Percentiles rank a stretch among this genome's conserved stretches.
phyloP scores from a whole-genome alignment of 495 filamentous ascomycete genomes.

The Arthonia radiata region DNA sequence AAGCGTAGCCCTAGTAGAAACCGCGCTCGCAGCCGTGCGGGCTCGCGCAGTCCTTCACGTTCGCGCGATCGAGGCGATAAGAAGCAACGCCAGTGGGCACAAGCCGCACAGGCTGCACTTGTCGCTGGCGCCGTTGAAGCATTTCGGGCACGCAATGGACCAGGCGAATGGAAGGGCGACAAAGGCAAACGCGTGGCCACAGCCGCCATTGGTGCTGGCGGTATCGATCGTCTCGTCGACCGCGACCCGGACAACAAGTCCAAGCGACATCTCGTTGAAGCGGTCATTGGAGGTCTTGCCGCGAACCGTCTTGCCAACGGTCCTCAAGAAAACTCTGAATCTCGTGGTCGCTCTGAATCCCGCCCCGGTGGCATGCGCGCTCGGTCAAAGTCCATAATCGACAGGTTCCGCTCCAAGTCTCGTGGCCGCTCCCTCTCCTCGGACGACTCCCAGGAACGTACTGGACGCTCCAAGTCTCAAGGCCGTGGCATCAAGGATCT shows the following conservation, averaged over 20 bases:
- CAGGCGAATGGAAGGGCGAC: slow-evolving; percentile 58
- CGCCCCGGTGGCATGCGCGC: slow-evolving; percentile 8
- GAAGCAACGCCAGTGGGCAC: slow-evolving; percentile 31
- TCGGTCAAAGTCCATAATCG: neutral
- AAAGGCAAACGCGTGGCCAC: slow-evolving; percentile 76
- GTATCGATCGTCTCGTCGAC: slow-evolving; percentile 52
- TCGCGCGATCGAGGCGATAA: slow-evolving; percentile 17
- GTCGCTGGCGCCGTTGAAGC: slow-evolving; percentile 72
- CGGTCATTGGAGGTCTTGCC: slow-evolving; percentile 63
- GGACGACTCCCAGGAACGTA: slow-evolving; percentile 12
- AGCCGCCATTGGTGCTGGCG: slow-evolving; percentile 61
- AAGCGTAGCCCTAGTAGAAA: slow-evolving; percentile 9
- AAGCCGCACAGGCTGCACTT: slow-evolving; percentile 67
- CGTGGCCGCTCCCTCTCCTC: slow-evolving; percentile 11
- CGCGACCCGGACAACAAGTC: slow-evolving; percentile 48
- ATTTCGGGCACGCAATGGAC: slow-evolving; percentile 63
- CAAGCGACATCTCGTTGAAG: slow-evolving; percentile 44
- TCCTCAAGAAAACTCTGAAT: slow-evolving; percentile 24
- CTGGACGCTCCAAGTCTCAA: slow-evolving; percentile 19
- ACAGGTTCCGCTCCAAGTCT: slow-evolving; percentile 3
- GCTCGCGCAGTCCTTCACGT: slow-evolving; percentile 25
- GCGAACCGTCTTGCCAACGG: slow-evolving; percentile 64
- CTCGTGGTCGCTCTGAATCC: slow-evolving; percentile 19
- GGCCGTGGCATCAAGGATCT: slow-evolving; percentile 29
- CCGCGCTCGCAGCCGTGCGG: slow-evolving; percentile 13